A percentile compares a stretch with the other conserved stretches of the same genome.
phyloP scores from a whole-genome alignment of 805 yeast species.

The Hanseniaspora valbyensis region DNA sequence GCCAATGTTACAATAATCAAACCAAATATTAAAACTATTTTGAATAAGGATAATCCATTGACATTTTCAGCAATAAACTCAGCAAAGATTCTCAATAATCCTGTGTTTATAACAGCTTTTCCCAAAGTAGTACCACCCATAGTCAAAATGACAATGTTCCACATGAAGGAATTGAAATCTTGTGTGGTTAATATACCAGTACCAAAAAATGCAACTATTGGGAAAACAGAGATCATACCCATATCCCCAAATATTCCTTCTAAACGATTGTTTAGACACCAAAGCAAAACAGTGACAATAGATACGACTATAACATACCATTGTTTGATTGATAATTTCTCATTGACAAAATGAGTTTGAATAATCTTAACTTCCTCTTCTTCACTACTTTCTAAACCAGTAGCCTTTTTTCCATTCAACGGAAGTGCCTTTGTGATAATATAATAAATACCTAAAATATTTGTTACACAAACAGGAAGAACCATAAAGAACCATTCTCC shows the following conservation, averaged over 20 bases:
- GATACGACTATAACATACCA: constrained; percentile 64
- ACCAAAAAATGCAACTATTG: constrained; percentile 85
- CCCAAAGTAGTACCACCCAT: constrained; percentile 98
- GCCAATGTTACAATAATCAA: constrained; percentile 72
- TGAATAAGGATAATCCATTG: constrained; percentile 57
- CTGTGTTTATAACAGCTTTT: constrained; percentile 87
- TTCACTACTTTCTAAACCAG: constrained; percentile 19
- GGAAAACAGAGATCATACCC: constrained; percentile 91
- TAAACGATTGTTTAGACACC: constrained; percentile 80
- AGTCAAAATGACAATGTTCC: constrained; percentile 92
- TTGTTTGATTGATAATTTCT: constrained; percentile 60
- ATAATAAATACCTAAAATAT: constrained; percentile 54
- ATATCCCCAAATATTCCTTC: constrained; percentile 76
- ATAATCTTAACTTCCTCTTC: constrained; percentile 40
- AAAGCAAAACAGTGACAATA: constrained; percentile 59
- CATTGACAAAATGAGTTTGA: constrained; percentile 43
- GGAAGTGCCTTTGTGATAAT: constrained; percentile 47
- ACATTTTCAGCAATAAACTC: constrained; percentile 51
- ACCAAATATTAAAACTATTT: constrained; percentile 70
- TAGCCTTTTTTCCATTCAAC: neutral
- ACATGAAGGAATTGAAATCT: constrained; percentile 88
- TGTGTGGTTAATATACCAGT: constrained; percentile 77
- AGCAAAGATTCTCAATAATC: constrained; percentile 72
- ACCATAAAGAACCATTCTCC: constrained; percentile 86
- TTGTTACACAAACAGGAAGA: constrained; percentile 61